These are phyloP conservation scores for Avena eriantha DNA, from an alignment of 176 grass and related monocot genomes.

Conservation along the genomic window DNA sequence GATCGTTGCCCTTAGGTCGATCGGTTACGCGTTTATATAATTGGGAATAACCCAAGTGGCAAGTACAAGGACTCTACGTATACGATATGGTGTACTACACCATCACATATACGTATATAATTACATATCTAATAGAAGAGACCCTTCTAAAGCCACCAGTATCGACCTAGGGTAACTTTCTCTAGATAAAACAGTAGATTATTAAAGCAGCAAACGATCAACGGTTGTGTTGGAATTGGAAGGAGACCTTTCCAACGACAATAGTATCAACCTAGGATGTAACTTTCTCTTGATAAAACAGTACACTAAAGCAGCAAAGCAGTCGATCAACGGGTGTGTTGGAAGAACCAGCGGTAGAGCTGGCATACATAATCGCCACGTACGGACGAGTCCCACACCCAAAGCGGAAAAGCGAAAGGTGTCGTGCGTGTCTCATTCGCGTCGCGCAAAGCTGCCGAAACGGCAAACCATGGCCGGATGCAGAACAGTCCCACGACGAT, in stretches of 20 bases:
- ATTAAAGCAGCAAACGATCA: too few species aligned
- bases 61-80: too few species aligned
- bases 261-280: neutral
- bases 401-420: neutral
- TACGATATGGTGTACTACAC: too few species aligned
- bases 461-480: neutral
- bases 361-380: neutral
- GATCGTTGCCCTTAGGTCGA: too few species aligned
- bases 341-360: neutral
- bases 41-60: too few species aligned
- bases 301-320: neutral
- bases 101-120: too few species aligned
- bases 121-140: too few species aligned
- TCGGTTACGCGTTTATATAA: too few species aligned
- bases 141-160: too few species aligned
- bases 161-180: too few species aligned
- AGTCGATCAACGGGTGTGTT: neutral
- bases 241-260: conserved; percentile 1
- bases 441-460: conserved; percentile 16
- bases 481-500: neutral
- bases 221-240: too few species aligned
- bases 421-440: neutral
- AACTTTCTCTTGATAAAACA: neutral
- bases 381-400: neutral
- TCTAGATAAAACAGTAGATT: too few species aligned